These are phyloP conservation scores for Zasmidium citrigriseum DNA, from an alignment of 2,329 filamentous ascomycete species.

Conservation along the genomic window DNA sequence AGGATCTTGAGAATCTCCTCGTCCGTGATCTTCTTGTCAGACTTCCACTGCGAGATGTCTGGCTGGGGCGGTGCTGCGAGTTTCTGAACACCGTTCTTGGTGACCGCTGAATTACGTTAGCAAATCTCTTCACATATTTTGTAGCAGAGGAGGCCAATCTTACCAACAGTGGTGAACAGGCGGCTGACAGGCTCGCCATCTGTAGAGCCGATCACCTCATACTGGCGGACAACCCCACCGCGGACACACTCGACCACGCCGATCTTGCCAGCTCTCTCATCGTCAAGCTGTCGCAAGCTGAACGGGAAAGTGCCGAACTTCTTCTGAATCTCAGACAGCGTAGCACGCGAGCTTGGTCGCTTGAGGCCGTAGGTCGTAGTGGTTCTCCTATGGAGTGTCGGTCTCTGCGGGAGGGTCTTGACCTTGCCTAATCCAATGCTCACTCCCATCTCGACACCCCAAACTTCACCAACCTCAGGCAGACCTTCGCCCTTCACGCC, in stretches of 20 bases:
- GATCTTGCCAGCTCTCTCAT: conserved; percentile 93
- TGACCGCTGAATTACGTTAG: conserved; percentile 67
- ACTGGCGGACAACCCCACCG: conserved; percentile 87
- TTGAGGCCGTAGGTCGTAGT: conserved; percentile 90
- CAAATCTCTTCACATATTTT: conserved; percentile 4
- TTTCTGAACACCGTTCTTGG: conserved; percentile 93
- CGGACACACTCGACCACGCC: conserved; percentile 96
- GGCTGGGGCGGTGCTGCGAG: conserved; percentile 74
- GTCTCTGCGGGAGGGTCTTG: conserved; percentile 83
- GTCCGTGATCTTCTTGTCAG: conserved; percentile 96
- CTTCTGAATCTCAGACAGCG: conserved; percentile 91
- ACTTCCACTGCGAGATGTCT: conserved; percentile 81
- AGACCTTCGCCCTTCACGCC: conserved; percentile 87
- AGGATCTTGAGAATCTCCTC: conserved; percentile 95
- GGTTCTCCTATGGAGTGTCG: conserved; percentile 92
- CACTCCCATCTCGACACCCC: conserved; percentile 96
- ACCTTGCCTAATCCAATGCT: conserved; percentile 91
- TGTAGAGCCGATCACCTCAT: conserved; percentile 94
- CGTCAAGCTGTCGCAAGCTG: conserved; percentile 92
- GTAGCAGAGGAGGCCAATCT: conserved; percentile 42
- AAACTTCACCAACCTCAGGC: conserved; percentile 88
- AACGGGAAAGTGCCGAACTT: conserved; percentile 98
- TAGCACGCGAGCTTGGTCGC: conserved; percentile 88
- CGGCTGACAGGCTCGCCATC: conserved; percentile 82
- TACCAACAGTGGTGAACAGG: conserved; percentile 89